Base-by-base conservation (phyloP, 768 basidiomycete species). In the Albatrellus ellisii region DNA sequence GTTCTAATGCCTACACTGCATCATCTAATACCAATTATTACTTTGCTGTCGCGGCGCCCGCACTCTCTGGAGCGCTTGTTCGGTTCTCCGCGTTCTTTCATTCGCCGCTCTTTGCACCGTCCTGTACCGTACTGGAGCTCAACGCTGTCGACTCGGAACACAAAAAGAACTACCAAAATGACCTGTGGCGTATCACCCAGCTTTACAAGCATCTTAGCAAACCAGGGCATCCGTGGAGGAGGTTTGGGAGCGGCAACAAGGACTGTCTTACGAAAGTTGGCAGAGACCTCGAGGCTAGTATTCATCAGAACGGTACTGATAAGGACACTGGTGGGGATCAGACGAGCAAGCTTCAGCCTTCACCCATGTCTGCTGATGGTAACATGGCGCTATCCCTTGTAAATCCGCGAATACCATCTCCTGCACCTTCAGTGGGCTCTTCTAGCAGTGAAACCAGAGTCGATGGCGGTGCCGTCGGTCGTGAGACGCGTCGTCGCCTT, bases 91-190 rank as follows among this genome's bases (percentile, higher is more conserved):
- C 69, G 0, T 98, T 99, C 65, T 98, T 99, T 62, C 85, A 85
- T 49, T 82, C 77, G n/a, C 94, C 94, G 0, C 70, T 94, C 31
- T 98, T 99, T 55, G 59, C 77, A 1, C 75, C 84, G 0, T 85
- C 82, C 4, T 87, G 89, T 56, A 91, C 89, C 0, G 69, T 75
- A 21, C 76, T 90, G 25, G 94, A 99, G 62, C 69, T 95, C 47
- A 90, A 90, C 51, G 94, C 95, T 1, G 92, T 99, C 31, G 83
- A 99, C 58, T 94, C 89, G 0, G 95, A 99, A 58, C 81, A 97
- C 68, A 88, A 89, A 65, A 94, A 95, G 66, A 99, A 98, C 56
- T 75, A 85, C 36, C 92, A 94, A 57, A 64, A 70, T 2, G 90
- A 97, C 55, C 65, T 79, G 54, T 92, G 90, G 85, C 77, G 94